These are phyloP conservation scores for Pilobolus umbonatus DNA, from an alignment of 192 early-diverging fungal species.

Conservation along the genomic window DNA sequence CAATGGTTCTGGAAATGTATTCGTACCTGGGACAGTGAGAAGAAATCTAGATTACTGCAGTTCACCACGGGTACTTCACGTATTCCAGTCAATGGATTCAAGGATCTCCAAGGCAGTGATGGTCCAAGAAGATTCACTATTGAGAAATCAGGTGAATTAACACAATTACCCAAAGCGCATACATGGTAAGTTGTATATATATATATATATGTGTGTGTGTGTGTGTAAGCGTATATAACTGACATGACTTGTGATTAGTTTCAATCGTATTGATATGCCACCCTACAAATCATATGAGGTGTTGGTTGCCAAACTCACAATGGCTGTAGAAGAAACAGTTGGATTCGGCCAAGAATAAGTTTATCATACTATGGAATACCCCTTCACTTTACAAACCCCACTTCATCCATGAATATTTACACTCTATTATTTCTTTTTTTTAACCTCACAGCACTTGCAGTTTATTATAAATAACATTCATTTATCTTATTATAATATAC, in stretches of 20 bases:
- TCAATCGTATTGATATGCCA: conserved; percentile 96
- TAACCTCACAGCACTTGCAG: background rate
- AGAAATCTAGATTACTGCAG: conserved; percentile 91
- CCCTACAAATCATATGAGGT: conserved; percentile 84
- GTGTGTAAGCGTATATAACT: background rate
- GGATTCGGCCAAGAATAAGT: conserved; percentile 89
- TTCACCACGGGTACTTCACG: conserved; percentile 97
- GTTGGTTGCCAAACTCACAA: conserved; percentile 50
- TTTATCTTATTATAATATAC: no score
- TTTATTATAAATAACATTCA: no score
- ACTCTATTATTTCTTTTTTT: background rate
- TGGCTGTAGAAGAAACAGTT: conserved; percentile 95
- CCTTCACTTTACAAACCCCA: background rate
- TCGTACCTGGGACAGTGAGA: conserved; percentile 82
- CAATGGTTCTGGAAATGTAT: conserved; percentile 98
- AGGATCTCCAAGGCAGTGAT: conserved; percentile 95
- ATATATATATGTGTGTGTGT: background rate
- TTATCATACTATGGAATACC: no score
- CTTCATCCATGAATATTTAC: background rate
- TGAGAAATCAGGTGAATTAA: conserved; percentile 87
- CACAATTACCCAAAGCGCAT: conserved; percentile 88
- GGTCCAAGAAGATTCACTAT: conserved; percentile 94
- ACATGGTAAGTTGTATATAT: conserved; percentile 64
- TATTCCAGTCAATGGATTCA: conserved; percentile 98
- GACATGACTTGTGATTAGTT: conserved; percentile 27